Conservation (phyloP, 2,329 filamentous ascomycete species). For the Aureobasidium melanogenum region DNA sequence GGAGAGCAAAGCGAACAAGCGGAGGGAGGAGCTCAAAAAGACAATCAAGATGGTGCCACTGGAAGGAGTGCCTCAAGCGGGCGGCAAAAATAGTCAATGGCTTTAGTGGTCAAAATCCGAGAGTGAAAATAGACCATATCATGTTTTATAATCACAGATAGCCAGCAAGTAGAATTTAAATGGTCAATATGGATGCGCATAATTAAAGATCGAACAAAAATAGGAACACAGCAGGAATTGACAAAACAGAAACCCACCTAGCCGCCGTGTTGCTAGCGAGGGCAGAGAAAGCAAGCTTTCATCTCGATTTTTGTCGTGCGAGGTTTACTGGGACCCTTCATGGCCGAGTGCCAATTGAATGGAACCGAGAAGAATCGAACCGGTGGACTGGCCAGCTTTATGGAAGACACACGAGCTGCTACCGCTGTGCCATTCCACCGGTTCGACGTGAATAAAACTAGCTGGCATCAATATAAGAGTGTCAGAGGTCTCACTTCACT, state of each 20-base stretch:
- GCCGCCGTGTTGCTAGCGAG: not conserved
- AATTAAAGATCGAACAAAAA: not conserved
- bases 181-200: too few relatives aligned
- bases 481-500: not conserved
- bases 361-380: not conserved
- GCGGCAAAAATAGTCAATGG: not conserved
- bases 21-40: slow-evolving; percentile 25
- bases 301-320: not conserved
- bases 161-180: not conserved
- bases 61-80: not conserved
- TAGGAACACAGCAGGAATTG: not conserved
- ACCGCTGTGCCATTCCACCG: not conserved
- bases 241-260: not conserved
- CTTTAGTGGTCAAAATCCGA: not conserved
- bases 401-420: not conserved
- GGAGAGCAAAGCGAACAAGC: slow-evolving; percentile 20
- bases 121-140: not conserved
- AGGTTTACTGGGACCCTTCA: not conserved
- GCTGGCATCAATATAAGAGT: not conserved
- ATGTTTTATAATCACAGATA: not conserved
- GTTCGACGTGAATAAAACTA: not conserved
- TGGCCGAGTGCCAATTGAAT: too few relatives aligned
- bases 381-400: not conserved
- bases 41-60: slow-evolving; percentile 23
- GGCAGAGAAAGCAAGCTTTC: not conserved